These are phyloP conservation scores for Suhomyces kunorum DNA, from an alignment of 1,139 yeast genomes.

Conservation along the genomic window DNA sequence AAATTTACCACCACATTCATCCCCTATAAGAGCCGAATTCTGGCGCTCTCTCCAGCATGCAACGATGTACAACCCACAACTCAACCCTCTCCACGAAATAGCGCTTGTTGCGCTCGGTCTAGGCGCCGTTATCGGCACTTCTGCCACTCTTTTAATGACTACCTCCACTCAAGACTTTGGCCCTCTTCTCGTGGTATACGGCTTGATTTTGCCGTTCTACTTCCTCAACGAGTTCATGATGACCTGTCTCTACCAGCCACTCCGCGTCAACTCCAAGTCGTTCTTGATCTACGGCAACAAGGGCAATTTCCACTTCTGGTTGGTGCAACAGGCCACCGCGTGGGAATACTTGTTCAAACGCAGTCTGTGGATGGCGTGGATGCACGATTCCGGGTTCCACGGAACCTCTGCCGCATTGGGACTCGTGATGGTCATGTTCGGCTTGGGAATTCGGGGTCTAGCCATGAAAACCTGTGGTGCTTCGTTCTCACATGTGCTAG, in stretches of 20 bases:
- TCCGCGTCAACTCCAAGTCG: slow-evolving; percentile 29
- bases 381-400: slow-evolving; percentile 1
- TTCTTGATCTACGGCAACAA: slow-evolving; percentile 40
- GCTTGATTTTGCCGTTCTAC: slow-evolving; percentile 26
- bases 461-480: slow-evolving; percentile 41
- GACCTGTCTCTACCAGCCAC: slow-evolving; percentile 30
- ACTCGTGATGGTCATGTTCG: slow-evolving; percentile 19
- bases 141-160: slow-evolving; percentile 7
- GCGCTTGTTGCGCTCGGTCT: slow-evolving; percentile 23
- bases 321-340: slow-evolving; percentile 30
- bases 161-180: not conserved
- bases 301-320: slow-evolving; percentile 38
- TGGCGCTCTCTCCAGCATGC: not conserved
- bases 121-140: slow-evolving; percentile 24
- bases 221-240: slow-evolving; percentile 35
- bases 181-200: slow-evolving; percentile 20
- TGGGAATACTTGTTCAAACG: slow-evolving; percentile 25
- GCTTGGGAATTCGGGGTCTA: slow-evolving; percentile 28
- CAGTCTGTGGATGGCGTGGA: slow-evolving; percentile 7
- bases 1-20: not conserved
- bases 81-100: slow-evolving; percentile 28
- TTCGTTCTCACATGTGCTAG: slow-evolving; percentile 37
- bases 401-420: slow-evolving; percentile 15
- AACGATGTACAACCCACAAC: slow-evolving; percentile 18
- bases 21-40: not conserved